phyloP scores from a whole-genome alignment of 1,139 yeast species.

The Hemisphaericaspora xylofermentans region DNA sequence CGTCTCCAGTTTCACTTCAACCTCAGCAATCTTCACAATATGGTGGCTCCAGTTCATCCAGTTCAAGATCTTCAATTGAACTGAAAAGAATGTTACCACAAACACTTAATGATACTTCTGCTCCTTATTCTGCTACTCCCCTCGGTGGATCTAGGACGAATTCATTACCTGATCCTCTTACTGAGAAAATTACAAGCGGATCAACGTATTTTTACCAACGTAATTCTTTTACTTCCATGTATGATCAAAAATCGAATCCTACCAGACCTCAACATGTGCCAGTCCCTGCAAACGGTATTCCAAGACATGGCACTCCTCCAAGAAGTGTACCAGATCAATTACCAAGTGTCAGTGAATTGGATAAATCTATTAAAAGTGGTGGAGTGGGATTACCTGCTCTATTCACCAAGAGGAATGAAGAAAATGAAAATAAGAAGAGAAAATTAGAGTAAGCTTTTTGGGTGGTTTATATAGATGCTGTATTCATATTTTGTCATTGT shows the following conservation, averaged over 20 bases:
- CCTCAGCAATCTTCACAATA: constrained; percentile 5
- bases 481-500: constrained; percentile 1
- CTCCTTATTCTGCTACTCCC: constrained; percentile 9
- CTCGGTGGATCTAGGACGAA: constrained; percentile 20
- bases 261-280: background rate
- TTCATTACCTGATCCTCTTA: constrained; percentile 24
- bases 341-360: constrained; percentile 41
- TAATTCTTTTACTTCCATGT: constrained; percentile 20
- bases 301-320: constrained; percentile 7
- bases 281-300: constrained; percentile 6
- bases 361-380: constrained; percentile 27
- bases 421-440: constrained; percentile 9
- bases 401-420: constrained; percentile 5
- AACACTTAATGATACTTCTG: background rate
- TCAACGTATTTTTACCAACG: constrained; percentile 12
- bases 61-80: constrained; percentile 6
- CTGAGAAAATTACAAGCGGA: constrained; percentile 16
- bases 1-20: constrained; percentile 5
- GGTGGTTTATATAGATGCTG: constrained; percentile 1
- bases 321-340: constrained; percentile 14
- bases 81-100: constrained; percentile 3
- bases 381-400: constrained; percentile 12
- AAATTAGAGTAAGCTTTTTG: constrained; percentile 6
- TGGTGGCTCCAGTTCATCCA: constrained; percentile 1
- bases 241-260: constrained; percentile 13